A percentile compares a stretch with the other conserved stretches of the same genome.
phyloP scores from a whole-genome alignment of 495 filamentous ascomycete genomes.

The Podospora comata region DNA sequence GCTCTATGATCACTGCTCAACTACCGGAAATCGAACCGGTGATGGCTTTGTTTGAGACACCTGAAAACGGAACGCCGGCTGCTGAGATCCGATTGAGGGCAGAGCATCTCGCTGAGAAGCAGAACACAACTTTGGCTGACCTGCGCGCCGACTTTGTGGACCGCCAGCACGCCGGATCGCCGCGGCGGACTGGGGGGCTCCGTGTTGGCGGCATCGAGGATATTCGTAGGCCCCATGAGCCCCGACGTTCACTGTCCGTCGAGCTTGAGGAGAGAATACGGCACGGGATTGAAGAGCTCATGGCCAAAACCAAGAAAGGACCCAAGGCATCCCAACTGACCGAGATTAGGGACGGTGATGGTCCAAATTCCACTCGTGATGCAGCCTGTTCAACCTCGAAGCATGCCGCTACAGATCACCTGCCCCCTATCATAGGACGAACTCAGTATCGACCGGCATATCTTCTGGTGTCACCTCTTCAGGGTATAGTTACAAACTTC shows the following conservation, averaged over 20 bases:
- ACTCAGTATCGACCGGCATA: constrained; percentile 52
- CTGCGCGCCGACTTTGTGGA: constrained; percentile 24
- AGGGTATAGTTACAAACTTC: constrained; percentile 59
- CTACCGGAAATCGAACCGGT: constrained; percentile 62
- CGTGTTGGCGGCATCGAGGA: constrained; percentile 42
- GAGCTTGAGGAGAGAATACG: constrained; percentile 40
- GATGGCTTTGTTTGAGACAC: constrained; percentile 53
- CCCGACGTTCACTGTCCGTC: constrained; percentile 24
- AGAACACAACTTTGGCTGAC: constrained; percentile 39
- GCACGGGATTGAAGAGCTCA: constrained; percentile 40
- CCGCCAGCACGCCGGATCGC: constrained; percentile 25
- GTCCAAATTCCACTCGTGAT: not conserved
- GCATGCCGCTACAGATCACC: constrained; percentile 15
- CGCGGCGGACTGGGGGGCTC: constrained; percentile 33
- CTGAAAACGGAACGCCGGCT: constrained; percentile 50
- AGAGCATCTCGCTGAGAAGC: constrained; percentile 56
- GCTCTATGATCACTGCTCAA: constrained; percentile 71
- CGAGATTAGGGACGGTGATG: constrained; percentile 5
- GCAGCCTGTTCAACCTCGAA: not conserved
- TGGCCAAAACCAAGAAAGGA: constrained; percentile 35
- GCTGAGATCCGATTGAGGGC: constrained; percentile 66
- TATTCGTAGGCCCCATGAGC: constrained; percentile 32
- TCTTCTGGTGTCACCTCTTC: constrained; percentile 76
- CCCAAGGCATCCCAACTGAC: constrained; percentile 21
- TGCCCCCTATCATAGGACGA: constrained; percentile 27